Evolutionary conservation across 179 eudicot species (phyloP).

Genomic region (Drosera spatulata): DNA sequence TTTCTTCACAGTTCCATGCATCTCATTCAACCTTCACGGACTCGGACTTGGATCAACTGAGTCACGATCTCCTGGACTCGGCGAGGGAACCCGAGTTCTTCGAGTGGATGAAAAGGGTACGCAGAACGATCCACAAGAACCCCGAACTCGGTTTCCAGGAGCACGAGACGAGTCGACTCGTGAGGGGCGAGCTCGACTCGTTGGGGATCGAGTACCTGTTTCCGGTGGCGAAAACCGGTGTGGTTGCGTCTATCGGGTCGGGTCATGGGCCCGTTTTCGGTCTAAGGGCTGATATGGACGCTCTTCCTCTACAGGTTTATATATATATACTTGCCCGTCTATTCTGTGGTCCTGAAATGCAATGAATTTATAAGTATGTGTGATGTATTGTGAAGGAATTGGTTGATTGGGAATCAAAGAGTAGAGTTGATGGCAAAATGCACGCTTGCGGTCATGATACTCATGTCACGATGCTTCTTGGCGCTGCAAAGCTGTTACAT

Average conservation of each 20-base stretch:
- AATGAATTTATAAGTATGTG: too few species aligned
- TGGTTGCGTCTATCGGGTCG: constrained; percentile 37
- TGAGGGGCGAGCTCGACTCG: constrained; percentile 40
- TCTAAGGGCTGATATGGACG: constrained; percentile 62
- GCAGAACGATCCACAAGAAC: constrained; percentile 40
- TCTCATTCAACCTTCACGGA: background rate
- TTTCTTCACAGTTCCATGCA: too few species aligned
- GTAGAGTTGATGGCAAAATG: constrained; percentile 35
- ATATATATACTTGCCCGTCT: too few species aligned
- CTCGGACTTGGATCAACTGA: constrained; percentile 7
- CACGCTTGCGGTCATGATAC: constrained; percentile 49
- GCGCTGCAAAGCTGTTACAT: constrained; percentile 33
- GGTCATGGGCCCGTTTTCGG: constrained; percentile 33
- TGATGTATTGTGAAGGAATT: constrained; percentile 17
- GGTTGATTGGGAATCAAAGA: constrained; percentile 35
- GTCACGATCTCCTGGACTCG: constrained; percentile 19
- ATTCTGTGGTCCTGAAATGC: too few species aligned
- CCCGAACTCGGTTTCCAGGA: constrained; percentile 45
- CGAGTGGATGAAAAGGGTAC: constrained; percentile 33
- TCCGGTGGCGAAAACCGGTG: constrained; percentile 45
- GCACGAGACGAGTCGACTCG: constrained; percentile 32
- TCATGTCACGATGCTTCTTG: constrained; percentile 40
- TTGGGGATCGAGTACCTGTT: constrained; percentile 30
- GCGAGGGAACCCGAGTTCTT: constrained; percentile 32
- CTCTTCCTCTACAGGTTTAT: constrained; percentile 44